A percentile compares a stretch with the other conserved stretches of the same genome.
Evolutionary conservation across 1,284 basidiomycete species (phyloP).

Genomic region (Puccinia sorghi): DNA sequence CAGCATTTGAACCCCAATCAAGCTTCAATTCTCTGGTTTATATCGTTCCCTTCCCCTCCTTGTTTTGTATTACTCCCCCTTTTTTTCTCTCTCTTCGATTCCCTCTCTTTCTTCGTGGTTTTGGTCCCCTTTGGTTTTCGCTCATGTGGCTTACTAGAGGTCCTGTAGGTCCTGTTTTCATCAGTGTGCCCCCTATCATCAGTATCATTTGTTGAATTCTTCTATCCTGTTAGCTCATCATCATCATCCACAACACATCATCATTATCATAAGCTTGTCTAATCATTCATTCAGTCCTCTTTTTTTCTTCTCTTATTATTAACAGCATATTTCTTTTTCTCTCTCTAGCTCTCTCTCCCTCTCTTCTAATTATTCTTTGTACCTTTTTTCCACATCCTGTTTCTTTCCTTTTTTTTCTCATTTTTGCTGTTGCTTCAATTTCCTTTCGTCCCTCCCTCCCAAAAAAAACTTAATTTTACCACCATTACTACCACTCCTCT

Average conservation of each 20-base stretch:
- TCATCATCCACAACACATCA: not conserved
- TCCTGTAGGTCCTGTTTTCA: not conserved
- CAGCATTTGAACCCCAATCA: slow-evolving; percentile 17
- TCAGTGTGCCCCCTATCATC: not conserved
- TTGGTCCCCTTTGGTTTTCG: slow-evolving; percentile 16
- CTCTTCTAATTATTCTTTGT: not conserved
- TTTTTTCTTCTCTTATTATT: slow-evolving; percentile 1
- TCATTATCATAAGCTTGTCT: slow-evolving; percentile 5
- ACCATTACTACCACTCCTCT: too few species aligned
- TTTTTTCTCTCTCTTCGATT: not conserved
- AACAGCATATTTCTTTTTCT: slow-evolving; percentile 22
- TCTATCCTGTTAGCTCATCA: not conserved
- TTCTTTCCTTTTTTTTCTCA: too few species aligned
- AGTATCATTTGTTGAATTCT: not conserved
- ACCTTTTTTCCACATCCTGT: too few species aligned
- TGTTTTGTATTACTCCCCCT: not conserved
- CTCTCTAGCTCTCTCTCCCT: not conserved
- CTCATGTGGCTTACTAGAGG: not conserved
- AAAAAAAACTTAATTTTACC: too few species aligned
- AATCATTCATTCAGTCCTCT: not conserved
- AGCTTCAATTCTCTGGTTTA: not conserved
- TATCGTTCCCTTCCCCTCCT: not conserved
- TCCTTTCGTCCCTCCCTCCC: too few species aligned
- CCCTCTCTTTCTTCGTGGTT: not conserved
- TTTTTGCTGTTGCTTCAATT: not conserved